Base-by-base conservation (phyloP, 2,329 filamentous ascomycete genomes). In the Lecanicillium sp. region DNA sequence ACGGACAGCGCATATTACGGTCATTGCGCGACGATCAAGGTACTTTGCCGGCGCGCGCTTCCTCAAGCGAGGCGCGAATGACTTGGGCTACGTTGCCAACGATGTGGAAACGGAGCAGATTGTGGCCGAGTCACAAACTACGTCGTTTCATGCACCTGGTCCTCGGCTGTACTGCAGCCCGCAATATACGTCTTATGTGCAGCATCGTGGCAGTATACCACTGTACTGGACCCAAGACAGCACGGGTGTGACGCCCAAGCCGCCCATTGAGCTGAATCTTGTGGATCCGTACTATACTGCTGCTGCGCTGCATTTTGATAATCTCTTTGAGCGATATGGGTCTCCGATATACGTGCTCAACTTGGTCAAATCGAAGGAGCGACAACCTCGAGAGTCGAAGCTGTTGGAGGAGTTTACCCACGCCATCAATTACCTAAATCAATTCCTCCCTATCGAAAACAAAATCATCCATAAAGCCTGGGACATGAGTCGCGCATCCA, bases 21-120 rank as follows among this genome's bases (percentile, higher is more conserved):
- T 98, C 37, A 94, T 98, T 52, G 94, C 92, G 3, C 74, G 92
- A 40, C 79, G 92, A 22, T 98, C 92, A 13, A 78, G 92, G 8
- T 87, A 87, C 60, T 98, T 97, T 60, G 92, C 92, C 3, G 92
- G 92, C 19, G 92, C 92, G 28, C 76, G 92, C 4, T 98, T 96
- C 49, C 64, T 98, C 38, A 98, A 98, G 61, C 81, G 92, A 42
- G 92, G 92, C 22, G 85, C 88, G 34, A 98, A 98, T 53, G 92
- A 98, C 58, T 59, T 89, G 41, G 90, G 92, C 12, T 94, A 94
- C 57, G 92, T 98, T 39, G 94, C 92, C 37, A 98, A 98, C 55
- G 94, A 98, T 60, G 92, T 98, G 17, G 94, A 98, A 62, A 97
- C 92, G 1, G 92, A 98, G 61, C 92, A 98, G 58, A 96, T 98